A percentile compares a stretch with the other conserved stretches of the same genome.
phyloP scores from a whole-genome alignment of 2,329 filamentous ascomycete genomes.

The Scedosporium dehoogii region DNA sequence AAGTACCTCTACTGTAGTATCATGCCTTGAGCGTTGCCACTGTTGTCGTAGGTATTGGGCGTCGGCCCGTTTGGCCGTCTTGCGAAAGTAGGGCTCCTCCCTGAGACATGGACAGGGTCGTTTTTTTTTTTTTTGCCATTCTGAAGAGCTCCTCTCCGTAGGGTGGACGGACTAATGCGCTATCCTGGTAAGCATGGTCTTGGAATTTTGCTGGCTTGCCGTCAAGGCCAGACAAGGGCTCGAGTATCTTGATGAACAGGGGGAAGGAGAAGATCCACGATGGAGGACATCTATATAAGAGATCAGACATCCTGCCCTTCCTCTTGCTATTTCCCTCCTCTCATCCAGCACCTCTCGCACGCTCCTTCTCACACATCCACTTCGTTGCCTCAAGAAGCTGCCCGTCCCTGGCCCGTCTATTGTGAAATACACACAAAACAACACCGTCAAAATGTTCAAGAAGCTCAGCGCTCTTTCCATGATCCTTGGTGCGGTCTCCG shows the following conservation, averaged over 20 bases:
- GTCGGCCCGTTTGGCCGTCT: not conserved
- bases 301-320: not conserved
- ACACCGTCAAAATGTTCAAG: constrained; percentile 10
- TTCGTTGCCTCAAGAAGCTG: not conserved
- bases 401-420: not conserved
- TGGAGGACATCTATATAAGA: constrained; percentile 3
- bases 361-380: not conserved
- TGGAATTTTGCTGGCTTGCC: not conserved
- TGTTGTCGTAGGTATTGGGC: not conserved
- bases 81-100: not conserved
- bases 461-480: constrained; percentile 22
- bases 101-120: not conserved
- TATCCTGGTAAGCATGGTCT: not conserved
- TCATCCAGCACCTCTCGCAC: not conserved
- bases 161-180: not conserved
- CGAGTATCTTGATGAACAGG: not conserved
- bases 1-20: not conserved
- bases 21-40: not conserved
- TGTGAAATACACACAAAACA: not conserved
- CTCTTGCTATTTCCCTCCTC: not conserved
- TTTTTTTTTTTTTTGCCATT: not conserved
- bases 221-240: not conserved
- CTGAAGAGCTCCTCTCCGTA: not conserved
- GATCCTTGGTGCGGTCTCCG: constrained; percentile 31
- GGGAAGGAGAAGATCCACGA: not conserved